Conservation (phyloP, 306 rosid species). For the Adenanthera pavonina region DNA sequence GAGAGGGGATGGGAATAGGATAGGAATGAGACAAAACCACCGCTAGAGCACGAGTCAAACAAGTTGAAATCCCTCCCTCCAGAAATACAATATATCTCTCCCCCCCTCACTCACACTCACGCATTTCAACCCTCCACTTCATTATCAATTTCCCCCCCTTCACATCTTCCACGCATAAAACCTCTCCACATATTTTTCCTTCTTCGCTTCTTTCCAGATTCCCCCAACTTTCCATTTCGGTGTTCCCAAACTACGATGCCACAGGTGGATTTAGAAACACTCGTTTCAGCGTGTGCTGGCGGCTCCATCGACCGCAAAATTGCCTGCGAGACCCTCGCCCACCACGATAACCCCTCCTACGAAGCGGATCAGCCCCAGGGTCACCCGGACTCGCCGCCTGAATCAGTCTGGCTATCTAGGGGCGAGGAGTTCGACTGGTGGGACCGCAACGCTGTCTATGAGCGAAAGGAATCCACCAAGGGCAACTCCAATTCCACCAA, state of each 20-base stretch:
- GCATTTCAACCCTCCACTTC: slow-evolving; percentile 1
- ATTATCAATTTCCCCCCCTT: neutral
- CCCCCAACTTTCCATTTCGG: neutral
- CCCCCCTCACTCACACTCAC: neutral
- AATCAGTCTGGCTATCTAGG: slow-evolving; percentile 81
- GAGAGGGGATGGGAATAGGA: neutral
- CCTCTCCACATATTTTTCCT: neutral
- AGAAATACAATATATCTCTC: slow-evolving; percentile 20
- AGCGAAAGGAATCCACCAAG: slow-evolving; percentile 80
- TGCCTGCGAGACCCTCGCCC: slow-evolving; percentile 71
- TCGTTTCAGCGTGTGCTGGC: slow-evolving; percentile 87
- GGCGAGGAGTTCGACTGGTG: slow-evolving; percentile 87
- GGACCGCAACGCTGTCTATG: slow-evolving; percentile 82
- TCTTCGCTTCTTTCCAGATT: neutral
- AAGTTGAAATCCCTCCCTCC: slow-evolving; percentile 46
- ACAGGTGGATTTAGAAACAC: slow-evolving; percentile 84
- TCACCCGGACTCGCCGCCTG: slow-evolving; percentile 82
- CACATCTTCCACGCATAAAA: neutral
- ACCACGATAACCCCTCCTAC: slow-evolving; percentile 37
- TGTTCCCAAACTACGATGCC: slow-evolving; percentile 56
- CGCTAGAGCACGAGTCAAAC: slow-evolving; percentile 25
- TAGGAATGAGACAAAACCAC: slow-evolving; percentile 16
- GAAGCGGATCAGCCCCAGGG: slow-evolving; percentile 45
- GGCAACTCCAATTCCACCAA: slow-evolving; percentile 62
- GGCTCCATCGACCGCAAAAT: slow-evolving; percentile 80